These are phyloP conservation scores for Cladosporium colombiae DNA, from an alignment of 2,329 filamentous ascomycete species.

Conservation along the genomic window DNA sequence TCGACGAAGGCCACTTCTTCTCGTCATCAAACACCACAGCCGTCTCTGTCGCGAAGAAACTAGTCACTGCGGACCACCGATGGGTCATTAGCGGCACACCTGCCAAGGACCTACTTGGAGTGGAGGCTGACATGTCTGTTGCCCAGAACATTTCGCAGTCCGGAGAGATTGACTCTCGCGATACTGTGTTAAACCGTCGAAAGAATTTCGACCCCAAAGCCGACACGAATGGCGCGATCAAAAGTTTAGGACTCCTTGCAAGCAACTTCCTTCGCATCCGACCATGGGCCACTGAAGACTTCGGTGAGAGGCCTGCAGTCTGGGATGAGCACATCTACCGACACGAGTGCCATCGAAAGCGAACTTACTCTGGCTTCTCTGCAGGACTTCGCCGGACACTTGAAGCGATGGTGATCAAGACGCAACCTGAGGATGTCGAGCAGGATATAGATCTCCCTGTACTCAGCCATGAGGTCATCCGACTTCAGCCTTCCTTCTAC, in stretches of 20 bases:
- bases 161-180: constrained; percentile 15
- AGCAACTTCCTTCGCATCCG: constrained; percentile 71
- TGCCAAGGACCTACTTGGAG: constrained; percentile 76
- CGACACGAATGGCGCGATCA: constrained; percentile 50
- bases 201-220: constrained; percentile 42
- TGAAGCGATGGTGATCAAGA: constrained; percentile 79
- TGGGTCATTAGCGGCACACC: constrained; percentile 94
- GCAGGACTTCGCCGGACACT: constrained; percentile 67
- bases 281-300: constrained; percentile 71
- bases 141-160: background rate
- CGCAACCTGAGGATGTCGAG: constrained; percentile 70
- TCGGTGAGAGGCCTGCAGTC: constrained; percentile 61
- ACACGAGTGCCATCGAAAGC: constrained; percentile 50
- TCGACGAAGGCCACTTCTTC: constrained; percentile 88
- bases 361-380: constrained; percentile 57
- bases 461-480: constrained; percentile 69
- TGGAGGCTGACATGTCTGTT: constrained; percentile 33
- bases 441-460: constrained; percentile 66
- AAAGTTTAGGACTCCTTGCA: constrained; percentile 64
- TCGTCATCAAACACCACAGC: constrained; percentile 67
- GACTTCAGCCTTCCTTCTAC: constrained; percentile 78
- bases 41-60: constrained; percentile 54
- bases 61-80: constrained; percentile 64
- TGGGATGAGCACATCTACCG: constrained; percentile 72
- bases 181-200: constrained; percentile 41